Percentiles rank a stretch among this genome's conserved stretches.
Evolutionary conservation across 2,329 filamentous ascomycete species (phyloP).

Genomic region (Ustulina deusta): DNA sequence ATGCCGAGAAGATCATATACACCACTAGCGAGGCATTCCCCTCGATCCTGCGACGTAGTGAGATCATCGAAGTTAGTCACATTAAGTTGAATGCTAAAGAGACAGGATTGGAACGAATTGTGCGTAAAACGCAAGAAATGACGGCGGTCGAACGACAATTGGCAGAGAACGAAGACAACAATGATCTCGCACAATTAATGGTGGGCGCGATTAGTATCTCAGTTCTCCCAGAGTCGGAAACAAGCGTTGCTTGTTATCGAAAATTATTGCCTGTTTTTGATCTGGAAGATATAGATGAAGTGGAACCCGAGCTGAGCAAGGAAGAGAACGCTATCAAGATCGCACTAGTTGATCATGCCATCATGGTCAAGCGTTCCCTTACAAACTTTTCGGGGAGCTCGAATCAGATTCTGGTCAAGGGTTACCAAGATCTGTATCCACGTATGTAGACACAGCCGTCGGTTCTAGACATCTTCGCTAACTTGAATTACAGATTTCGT

Average conservation of each 20-base stretch:
- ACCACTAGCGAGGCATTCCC: conserved; percentile 88
- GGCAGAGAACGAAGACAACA: conserved; percentile 78
- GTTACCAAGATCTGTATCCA: conserved; percentile 70
- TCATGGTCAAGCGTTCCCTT: conserved; percentile 87
- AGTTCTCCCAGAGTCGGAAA: conserved; percentile 79
- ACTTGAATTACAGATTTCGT: conserved; percentile 65
- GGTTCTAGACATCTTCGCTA: conserved; percentile 30
- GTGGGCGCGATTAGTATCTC: conserved; percentile 82
- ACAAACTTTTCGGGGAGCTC: conserved; percentile 73
- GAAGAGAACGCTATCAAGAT: conserved; percentile 85
- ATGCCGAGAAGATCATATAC: conserved; percentile 85
- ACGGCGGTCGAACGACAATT: conserved; percentile 79
- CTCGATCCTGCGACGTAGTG: conserved; percentile 88
- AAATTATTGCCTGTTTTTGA: conserved; percentile 72
- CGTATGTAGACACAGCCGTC: conserved; percentile 63
- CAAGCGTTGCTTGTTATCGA: conserved; percentile 82
- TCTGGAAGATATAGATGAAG: conserved; percentile 59
- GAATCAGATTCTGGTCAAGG: conserved; percentile 68
- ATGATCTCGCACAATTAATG: conserved; percentile 74
- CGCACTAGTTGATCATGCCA: conserved; percentile 87
- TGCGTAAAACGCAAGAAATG: conserved; percentile 91
- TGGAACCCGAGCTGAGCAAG: conserved; percentile 62
- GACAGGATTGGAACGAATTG: conserved; percentile 90
- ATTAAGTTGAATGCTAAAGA: conserved; percentile 79
- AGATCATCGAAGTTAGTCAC: conserved; percentile 78